These are phyloP conservation scores for Citrus maxima DNA, from an alignment of 345 rosid genomes.

Conservation along the genomic window DNA sequence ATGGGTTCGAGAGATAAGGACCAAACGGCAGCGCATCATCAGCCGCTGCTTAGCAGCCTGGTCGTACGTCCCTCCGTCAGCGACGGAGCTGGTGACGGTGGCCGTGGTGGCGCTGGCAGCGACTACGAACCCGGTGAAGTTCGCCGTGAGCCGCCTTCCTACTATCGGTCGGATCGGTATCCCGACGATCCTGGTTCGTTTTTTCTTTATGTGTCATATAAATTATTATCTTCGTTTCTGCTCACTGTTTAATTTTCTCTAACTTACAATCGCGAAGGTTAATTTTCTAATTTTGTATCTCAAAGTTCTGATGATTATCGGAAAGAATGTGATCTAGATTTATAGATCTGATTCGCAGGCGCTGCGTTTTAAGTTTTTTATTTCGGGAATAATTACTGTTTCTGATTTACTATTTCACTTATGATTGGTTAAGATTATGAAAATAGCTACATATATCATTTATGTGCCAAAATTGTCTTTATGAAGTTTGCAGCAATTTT, in stretches of 20 bases:
- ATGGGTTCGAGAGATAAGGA: constrained; percentile 83
- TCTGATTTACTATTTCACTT: not conserved
- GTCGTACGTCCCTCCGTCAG: constrained; percentile 67
- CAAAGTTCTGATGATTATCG: not conserved
- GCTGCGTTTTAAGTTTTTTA: not conserved
- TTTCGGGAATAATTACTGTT: not conserved
- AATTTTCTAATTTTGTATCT: not conserved
- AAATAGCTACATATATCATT: no score
- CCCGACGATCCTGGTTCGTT: constrained; percentile 62
- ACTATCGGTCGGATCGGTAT: constrained; percentile 58
- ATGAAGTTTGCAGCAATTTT: not conserved
- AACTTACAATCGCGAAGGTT: not conserved
- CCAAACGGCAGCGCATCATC: constrained; percentile 58
- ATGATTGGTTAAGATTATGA: no score
- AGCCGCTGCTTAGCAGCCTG: constrained; percentile 77
- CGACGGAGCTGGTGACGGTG: constrained; percentile 41
- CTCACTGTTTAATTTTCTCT: not conserved
- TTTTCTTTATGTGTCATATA: not conserved
- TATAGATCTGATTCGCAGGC: not conserved
- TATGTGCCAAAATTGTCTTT: not conserved
- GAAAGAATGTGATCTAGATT: not conserved
- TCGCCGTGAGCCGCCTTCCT: constrained; percentile 53
- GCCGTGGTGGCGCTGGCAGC: constrained; percentile 37
- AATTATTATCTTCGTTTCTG: not conserved
- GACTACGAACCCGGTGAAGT: constrained; percentile 72